Evolutionary conservation across 345 rosid genomes (phyloP), one percentile per base, ranked within the genome.

Genomic region (Hibiscus tridactylites): DNA sequence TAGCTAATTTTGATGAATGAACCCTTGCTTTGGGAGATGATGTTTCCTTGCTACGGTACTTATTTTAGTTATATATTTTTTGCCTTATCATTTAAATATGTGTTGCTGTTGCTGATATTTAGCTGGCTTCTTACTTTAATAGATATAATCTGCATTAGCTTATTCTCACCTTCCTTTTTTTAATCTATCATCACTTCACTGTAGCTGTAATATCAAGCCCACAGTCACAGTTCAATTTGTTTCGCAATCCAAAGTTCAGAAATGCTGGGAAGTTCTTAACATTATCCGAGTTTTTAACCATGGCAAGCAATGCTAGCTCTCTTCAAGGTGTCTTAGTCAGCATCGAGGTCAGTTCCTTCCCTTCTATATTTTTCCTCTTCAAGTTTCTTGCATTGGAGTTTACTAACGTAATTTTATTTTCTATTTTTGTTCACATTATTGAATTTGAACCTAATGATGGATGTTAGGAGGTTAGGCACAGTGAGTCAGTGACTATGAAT

Each of bases 301-400:
- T 90, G 89, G 87, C 96, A 33, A 90, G 81, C 74, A 86, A 79
- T 68, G 42, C 90, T 60, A 83, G 74, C 77, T 81, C 97, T 65
- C 85, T 95, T 76, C 79, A 88, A 5, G 93, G 97, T 60, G 85
- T 92, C 81, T 83, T 90, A 81, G 85, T 95, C 77, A 76, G 85
- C 78, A 85, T 92, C 47, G 97, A 92, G 93, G 99, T 95, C 73
- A 81, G 84, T 78, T 76, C 60, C 50, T 49, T n/a, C 42, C 19
- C 44, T 12, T 28, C 37, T 15, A 11, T 39, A 42, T 16, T 35
- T 35, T 33, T 53, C 13, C 63, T 29, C 7, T 19, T 29, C 12
- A 15, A 53, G 50, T 33, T 56, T 17, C 73, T 53, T 35, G 52
- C 33, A 66, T 21, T 21, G 17, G 33, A 44, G 19, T 19, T 5